phyloP scores from a whole-genome alignment of 2,329 filamentous ascomycete species.

The Macrophomina tecta region DNA sequence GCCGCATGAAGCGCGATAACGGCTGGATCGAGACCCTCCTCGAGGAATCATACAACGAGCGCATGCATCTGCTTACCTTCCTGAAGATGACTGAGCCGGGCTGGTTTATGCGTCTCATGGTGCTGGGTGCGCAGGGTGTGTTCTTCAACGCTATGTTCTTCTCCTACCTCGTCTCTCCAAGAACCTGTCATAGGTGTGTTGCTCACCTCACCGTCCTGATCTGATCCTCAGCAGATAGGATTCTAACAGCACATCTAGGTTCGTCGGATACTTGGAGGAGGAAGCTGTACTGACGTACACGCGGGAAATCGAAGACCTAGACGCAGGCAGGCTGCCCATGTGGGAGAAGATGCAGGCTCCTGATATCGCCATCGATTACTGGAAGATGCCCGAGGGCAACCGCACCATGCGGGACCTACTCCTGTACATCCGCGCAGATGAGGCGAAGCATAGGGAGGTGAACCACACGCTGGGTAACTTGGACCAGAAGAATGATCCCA shows the following conservation, averaged over 20 bases:
- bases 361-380: slow-evolving; percentile 89
- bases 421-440: slow-evolving; percentile 73
- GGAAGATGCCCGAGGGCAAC: slow-evolving; percentile 87
- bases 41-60: slow-evolving; percentile 89
- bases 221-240: too few relatives aligned
- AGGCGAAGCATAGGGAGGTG: slow-evolving; percentile 76
- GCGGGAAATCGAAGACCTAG: slow-evolving; percentile 83
- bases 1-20: slow-evolving; percentile 88
- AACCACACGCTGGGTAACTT: slow-evolving; percentile 95
- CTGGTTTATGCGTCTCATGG: slow-evolving; percentile 89
- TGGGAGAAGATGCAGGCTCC: slow-evolving; percentile 83
- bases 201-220: too few relatives aligned
- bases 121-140: slow-evolving; percentile 89
- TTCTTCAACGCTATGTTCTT: slow-evolving; percentile 97
- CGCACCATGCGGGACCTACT: slow-evolving; percentile 86
- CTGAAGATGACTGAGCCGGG: slow-evolving; percentile 88
- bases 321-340: slow-evolving; percentile 79
- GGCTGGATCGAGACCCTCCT: slow-evolving; percentile 94
- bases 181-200: slow-evolving; percentile 75
- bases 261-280: slow-evolving; percentile 96
- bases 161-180: slow-evolving; percentile 83
- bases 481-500: slow-evolving; percentile 83
- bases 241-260: slow-evolving; percentile 44
- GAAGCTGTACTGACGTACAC: slow-evolving; percentile 97
- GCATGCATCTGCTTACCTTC: slow-evolving; percentile 92